phyloP scores from a whole-genome alignment of 108 stramenopile genomes.

The Nannochloropsis salina region DNA sequence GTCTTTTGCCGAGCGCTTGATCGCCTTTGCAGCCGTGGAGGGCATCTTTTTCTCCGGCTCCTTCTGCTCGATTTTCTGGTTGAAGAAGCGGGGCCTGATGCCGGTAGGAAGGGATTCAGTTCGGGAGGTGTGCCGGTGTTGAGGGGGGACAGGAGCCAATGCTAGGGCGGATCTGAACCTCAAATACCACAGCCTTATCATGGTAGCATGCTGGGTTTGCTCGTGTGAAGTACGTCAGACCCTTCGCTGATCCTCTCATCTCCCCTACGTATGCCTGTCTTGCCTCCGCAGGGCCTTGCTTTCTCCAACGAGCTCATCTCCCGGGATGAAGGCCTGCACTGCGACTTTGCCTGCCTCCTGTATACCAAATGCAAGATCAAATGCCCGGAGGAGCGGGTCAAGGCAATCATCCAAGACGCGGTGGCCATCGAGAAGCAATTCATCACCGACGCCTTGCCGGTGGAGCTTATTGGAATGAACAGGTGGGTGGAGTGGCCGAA shows the following conservation, averaged over 20 bases:
- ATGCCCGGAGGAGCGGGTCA: constrained; percentile 65
- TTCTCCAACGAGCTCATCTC: constrained; percentile 98
- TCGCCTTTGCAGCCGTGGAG: constrained; percentile 99
- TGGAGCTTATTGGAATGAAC: constrained; percentile 99
- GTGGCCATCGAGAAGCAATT: constrained; percentile 99
- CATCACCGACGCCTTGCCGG: constrained; percentile 90
- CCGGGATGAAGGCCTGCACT: constrained; percentile 90
- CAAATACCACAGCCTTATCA: background rate
- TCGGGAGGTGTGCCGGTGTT: background rate
- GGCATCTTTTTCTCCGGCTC: constrained; percentile 97
- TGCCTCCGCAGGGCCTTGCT: constrained; percentile 63
- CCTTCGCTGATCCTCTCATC: background rate
- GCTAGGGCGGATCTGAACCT: background rate
- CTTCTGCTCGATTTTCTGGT: constrained; percentile 99
- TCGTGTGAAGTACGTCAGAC: background rate
- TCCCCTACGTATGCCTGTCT: background rate
- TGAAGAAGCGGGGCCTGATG: constrained; percentile 99
- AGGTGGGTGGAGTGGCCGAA: constrained; percentile 8
- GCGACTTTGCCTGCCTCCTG: constrained; percentile 89
- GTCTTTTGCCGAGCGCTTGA: constrained; percentile 91
- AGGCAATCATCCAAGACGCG: constrained; percentile 80
- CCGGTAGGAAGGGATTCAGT: constrained; percentile 47
- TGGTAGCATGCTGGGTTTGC: background rate
- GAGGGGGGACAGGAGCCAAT: background rate
- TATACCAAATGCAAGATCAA: constrained; percentile 83